Percentiles rank a stretch among this genome's conserved stretches.
Conservation (phyloP, 2,329 filamentous ascomycete genomes). For the Aureobasidium sp. region DNA sequence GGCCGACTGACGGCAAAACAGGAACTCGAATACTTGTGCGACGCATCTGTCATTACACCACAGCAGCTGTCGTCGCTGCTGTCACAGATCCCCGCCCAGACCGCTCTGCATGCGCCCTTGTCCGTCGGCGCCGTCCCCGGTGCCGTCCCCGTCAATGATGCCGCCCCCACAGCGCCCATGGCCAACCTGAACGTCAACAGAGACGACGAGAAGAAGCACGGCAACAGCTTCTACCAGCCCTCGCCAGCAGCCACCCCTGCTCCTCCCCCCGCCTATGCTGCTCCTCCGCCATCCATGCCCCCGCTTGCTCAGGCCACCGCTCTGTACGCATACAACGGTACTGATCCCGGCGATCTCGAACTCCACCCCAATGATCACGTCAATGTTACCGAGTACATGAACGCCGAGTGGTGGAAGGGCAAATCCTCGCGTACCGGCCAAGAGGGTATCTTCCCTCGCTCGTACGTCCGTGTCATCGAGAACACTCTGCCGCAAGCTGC, state of each 20-base stretch:
- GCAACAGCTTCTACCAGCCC: conserved; percentile 31
- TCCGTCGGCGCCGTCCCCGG: conserved; percentile 31
- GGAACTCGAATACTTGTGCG: conserved; percentile 87
- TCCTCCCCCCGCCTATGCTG: conserved; percentile 49
- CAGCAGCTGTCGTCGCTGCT: conserved; percentile 69
- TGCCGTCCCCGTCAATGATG: conserved; percentile 19
- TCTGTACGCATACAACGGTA: conserved; percentile 73
- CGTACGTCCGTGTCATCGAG: conserved; percentile 70
- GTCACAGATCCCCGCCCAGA: conserved; percentile 65
- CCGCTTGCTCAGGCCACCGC: conserved; percentile 69
- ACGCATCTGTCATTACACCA: conserved; percentile 71
- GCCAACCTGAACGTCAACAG: conserved; percentile 30
- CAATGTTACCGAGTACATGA: conserved; percentile 84
- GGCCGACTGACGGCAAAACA: conserved; percentile 32
- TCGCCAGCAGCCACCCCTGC: conserved; percentile 36
- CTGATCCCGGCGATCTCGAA: conserved; percentile 73
- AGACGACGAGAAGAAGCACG: conserved; percentile 29
- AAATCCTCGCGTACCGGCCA: conserved; percentile 72
- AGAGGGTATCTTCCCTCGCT: conserved; percentile 92
- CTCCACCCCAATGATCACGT: conserved; percentile 76
- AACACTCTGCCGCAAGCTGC: conserved; percentile 47
- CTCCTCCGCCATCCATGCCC: conserved; percentile 37
- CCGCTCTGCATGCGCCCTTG: conserved; percentile 43
- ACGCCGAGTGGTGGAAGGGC: conserved; percentile 95
- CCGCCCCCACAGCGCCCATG: conserved; percentile 26